A percentile compares a stretch with the other conserved stretches of the same genome.
phyloP scores from a whole-genome alignment of 1,139 yeast genomes.

The Suhomyces wounanorum region DNA sequence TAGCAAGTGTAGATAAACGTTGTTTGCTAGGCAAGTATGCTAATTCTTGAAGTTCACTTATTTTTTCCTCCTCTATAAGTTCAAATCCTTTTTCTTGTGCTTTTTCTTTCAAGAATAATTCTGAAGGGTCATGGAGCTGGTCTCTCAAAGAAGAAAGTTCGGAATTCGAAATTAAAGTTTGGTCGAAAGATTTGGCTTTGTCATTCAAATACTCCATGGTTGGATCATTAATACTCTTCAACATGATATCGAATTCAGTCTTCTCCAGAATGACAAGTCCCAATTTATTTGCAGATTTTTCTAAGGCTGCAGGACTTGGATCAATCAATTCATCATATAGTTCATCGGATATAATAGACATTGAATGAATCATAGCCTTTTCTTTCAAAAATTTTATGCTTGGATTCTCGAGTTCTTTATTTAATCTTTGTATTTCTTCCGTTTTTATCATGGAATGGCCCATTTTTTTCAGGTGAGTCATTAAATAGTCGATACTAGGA shows the following conservation, averaged over 20 bases:
- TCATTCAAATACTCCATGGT: conserved; percentile 24
- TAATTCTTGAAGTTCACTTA: conserved; percentile 16
- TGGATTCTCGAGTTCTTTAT: conserved; percentile 13
- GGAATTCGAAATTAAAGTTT: conserved; percentile 21
- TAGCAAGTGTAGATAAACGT: conserved; percentile 36
- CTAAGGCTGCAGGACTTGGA: conserved; percentile 21
- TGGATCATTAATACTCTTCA: conserved; percentile 25
- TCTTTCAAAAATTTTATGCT: conserved; percentile 18
- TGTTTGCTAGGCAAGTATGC: conserved; percentile 27
- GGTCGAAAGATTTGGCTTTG: conserved; percentile 20
- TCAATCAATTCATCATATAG: conserved; percentile 25
- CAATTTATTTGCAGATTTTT: conserved; percentile 18
- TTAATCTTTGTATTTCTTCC: conserved; percentile 20
- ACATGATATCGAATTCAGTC: conserved; percentile 19
- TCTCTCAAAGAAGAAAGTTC: conserved; percentile 16
- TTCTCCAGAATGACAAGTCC: conserved; percentile 19
- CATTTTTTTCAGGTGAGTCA: conserved; percentile 20
- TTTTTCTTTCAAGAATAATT: conserved; percentile 22
- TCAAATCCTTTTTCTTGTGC: conserved; percentile 19
- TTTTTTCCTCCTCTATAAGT: conserved; percentile 23
- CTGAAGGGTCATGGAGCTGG: conserved; percentile 19
- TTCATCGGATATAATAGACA: conserved; percentile 23
- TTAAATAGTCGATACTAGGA: conserved; percentile 23
- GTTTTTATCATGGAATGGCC: conserved; percentile 25
- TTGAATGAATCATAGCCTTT: conserved; percentile 22